phyloP scores from a whole-genome alignment of 345 rosid species.

The Syzygium aromaticum region DNA sequence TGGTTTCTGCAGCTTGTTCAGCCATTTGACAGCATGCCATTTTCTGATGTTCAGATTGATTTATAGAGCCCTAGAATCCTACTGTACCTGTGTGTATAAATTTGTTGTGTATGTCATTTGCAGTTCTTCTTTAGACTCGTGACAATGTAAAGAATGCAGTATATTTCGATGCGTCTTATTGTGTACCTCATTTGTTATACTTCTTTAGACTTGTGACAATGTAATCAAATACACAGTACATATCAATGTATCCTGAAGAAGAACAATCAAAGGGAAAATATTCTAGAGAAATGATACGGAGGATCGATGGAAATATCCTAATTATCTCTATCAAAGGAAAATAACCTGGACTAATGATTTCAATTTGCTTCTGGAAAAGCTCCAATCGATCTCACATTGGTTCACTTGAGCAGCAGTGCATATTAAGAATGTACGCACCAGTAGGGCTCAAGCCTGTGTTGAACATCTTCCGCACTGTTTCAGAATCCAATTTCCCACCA shows the following conservation, averaged over 20 bases:
- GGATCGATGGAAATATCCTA: background rate
- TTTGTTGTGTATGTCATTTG: accelerated
- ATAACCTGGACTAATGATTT: slow-evolving; percentile 21
- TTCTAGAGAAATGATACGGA: background rate
- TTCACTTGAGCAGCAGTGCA: slow-evolving; percentile 32
- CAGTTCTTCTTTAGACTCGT: background rate
- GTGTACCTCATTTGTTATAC: background rate
- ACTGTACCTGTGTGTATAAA: background rate
- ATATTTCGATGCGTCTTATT: slow-evolving; percentile 37
- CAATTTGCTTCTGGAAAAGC: slow-evolving; percentile 64
- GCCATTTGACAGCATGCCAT: accelerated
- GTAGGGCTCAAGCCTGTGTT: slow-evolving; percentile 26
- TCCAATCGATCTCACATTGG: slow-evolving; percentile 37
- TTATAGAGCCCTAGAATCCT: background rate
- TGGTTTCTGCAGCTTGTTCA: background rate
- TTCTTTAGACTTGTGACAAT: background rate
- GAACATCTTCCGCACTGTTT: background rate
- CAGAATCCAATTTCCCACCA: slow-evolving; percentile 24
- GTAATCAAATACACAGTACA: background rate
- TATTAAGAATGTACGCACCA: slow-evolving; percentile 41
- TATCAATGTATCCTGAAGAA: background rate
- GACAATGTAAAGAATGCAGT: background rate
- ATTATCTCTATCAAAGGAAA: background rate
- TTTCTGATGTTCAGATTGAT: accelerated
- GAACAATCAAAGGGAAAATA: background rate